A percentile compares a stretch with the other conserved stretches of the same genome.
Evolutionary conservation across 2,329 filamentous ascomycete genomes (phyloP).

Genomic region (Tolypocladium ovalisporum): DNA sequence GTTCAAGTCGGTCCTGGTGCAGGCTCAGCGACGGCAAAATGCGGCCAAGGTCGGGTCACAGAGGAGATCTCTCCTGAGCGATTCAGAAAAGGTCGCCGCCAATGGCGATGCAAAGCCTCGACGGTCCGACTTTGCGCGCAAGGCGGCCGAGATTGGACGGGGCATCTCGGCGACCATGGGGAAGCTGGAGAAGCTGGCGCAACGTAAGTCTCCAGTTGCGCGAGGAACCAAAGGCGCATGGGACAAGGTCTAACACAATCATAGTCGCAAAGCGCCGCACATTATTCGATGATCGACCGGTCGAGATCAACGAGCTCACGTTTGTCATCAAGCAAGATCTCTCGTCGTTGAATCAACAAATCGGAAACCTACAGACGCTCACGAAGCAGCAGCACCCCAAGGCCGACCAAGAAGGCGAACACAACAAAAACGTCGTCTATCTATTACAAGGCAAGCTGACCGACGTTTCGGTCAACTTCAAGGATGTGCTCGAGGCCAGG

Average conservation of each 20-base stretch:
- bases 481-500: conserved; percentile 89
- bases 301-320: conserved; percentile 94
- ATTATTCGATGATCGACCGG: conserved; percentile 90
- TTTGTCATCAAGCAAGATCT: conserved; percentile 98
- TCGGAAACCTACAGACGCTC: conserved; percentile 68
- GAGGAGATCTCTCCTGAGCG: conserved; percentile 67
- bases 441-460: conserved; percentile 85
- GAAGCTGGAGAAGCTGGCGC: conserved; percentile 86
- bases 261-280: conserved; percentile 89
- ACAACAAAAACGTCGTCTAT: conserved; percentile 95
- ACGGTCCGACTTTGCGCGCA: conserved; percentile 85
- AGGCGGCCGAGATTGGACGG: conserved; percentile 82
- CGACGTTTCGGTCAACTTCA: conserved; percentile 90
- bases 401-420: conserved; percentile 76
- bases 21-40: conserved; percentile 71
- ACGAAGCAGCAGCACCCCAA: conserved; percentile 67
- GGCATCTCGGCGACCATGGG: conserved; percentile 89
- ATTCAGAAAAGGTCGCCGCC: conserved; percentile 57
- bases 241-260: conserved; percentile 3
- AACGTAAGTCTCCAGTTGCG: conserved; percentile 41
- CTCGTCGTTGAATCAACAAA: conserved; percentile 72
- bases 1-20: conserved; percentile 82
- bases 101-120: conserved; percentile 43
- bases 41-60: conserved; percentile 68
- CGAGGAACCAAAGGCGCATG: not conserved